Percentiles rank a stretch among this genome's conserved stretches.
Conservation (phyloP, 257 asterid species). For the Solanum medicagineum region DNA sequence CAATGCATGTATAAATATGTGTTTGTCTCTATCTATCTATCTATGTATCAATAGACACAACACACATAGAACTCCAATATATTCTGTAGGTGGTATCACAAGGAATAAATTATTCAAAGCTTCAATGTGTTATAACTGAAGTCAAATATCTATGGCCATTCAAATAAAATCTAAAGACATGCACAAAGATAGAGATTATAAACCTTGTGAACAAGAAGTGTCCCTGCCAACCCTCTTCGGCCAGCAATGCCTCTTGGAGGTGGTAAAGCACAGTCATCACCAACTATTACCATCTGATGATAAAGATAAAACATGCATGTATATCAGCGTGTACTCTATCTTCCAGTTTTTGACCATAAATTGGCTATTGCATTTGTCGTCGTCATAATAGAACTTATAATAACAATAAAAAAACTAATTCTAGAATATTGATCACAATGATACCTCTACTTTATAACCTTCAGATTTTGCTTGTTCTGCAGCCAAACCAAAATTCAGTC, state of each 20-base stretch:
- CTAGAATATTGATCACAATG: not conserved
- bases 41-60: not conserved
- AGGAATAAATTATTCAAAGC: not conserved
- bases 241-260: slow-evolving; percentile 99
- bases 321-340: not conserved
- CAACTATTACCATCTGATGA: slow-evolving; percentile 88
- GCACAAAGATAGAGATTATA: slow-evolving; percentile 4
- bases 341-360: not conserved
- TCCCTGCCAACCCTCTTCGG: slow-evolving; percentile 98
- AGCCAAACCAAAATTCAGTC: slow-evolving; percentile 94
- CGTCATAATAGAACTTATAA: not conserved
- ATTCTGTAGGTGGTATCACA: not conserved
- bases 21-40: no score
- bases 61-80: not conserved
- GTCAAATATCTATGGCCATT: not conserved
- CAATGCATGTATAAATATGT: not conserved
- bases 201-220: slow-evolving; percentile 92
- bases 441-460: slow-evolving; percentile 94
- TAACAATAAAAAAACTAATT: not conserved
- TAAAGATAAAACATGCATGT: not conserved
- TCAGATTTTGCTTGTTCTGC: slow-evolving; percentile 97
- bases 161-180: not conserved
- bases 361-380: not conserved
- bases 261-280: slow-evolving; percentile 97
- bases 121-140: not conserved